These are phyloP conservation scores for Naganishia friedmannii DNA, from an alignment of 768 basidiomycete species.

Conservation along the genomic window DNA sequence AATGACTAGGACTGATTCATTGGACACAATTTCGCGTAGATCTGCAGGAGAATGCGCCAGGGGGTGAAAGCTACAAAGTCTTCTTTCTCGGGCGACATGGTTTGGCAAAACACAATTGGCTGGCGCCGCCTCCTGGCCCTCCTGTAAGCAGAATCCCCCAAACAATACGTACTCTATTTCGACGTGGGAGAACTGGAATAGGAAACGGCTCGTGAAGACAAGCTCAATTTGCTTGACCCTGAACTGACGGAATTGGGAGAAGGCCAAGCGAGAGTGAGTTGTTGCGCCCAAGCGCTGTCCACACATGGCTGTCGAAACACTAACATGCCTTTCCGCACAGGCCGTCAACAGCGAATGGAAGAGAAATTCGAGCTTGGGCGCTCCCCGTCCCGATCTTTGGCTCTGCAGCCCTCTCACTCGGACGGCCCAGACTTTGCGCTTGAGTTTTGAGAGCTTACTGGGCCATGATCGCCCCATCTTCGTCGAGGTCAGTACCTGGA, in stretches of 20 bases:
- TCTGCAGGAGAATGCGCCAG: neutral
- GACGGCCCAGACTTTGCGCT: slow-evolving; percentile 43
- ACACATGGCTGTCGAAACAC: too few relatives aligned
- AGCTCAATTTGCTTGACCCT: slow-evolving; percentile 38
- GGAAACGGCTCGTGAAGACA: neutral
- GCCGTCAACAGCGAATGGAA: slow-evolving; percentile 31
- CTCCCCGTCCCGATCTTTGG: slow-evolving; percentile 32
- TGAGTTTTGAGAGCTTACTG: slow-evolving; percentile 40
- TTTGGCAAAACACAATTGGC: slow-evolving; percentile 47
- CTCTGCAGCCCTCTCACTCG: slow-evolving; percentile 41
- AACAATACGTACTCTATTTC: neutral
- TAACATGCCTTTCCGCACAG: neutral
- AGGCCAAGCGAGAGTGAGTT: slow-evolving; percentile 35
- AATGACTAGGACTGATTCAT: neutral
- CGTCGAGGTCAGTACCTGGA: neutral
- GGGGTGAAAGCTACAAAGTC: slow-evolving; percentile 39
- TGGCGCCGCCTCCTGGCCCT: neutral
- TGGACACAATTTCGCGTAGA: neutral
- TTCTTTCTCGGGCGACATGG: slow-evolving; percentile 47
- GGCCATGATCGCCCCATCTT: neutral
- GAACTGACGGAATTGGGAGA: slow-evolving; percentile 44
- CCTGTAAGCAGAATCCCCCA: neutral
- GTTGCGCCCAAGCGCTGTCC: neutral
- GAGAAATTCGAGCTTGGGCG: neutral
- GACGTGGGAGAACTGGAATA: neutral